Conservation (phyloP, 768 basidiomycete genomes). For the Galerina marginata region DNA sequence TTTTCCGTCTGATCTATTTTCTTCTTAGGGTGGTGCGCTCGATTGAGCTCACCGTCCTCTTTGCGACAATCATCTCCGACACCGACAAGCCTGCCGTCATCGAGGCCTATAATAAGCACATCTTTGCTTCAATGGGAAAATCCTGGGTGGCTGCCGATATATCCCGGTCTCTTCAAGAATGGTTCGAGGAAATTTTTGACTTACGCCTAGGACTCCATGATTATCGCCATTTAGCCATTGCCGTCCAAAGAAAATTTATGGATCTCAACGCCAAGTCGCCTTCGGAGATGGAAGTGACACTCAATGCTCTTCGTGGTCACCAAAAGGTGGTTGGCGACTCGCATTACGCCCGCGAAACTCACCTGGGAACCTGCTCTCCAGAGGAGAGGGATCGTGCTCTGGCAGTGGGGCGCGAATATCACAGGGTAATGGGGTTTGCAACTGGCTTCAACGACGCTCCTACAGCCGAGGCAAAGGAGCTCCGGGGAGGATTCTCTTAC, state of each 20-base stretch:
- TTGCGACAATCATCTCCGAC: background rate
- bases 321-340: background rate
- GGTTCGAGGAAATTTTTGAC: background rate
- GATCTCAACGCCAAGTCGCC: no score
- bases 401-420: background rate
- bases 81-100: background rate
- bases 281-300: background rate
- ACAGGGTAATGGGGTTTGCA: background rate
- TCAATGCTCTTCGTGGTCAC: background rate
- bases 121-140: background rate
- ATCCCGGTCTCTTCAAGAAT: background rate
- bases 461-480: no score
- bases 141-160: background rate
- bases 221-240: background rate
- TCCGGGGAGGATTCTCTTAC: no score
- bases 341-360: background rate
- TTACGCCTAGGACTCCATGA: background rate
- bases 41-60: constrained; percentile 3
- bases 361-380: background rate
- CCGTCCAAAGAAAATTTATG: background rate
- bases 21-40: background rate
- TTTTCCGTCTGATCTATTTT: constrained; percentile 1
- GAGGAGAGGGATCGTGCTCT: background rate
- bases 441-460: background rate
- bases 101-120: background rate